phyloP scores from a whole-genome alignment of 306 rosid genomes.

The Dalbergia cochinchinensis region DNA sequence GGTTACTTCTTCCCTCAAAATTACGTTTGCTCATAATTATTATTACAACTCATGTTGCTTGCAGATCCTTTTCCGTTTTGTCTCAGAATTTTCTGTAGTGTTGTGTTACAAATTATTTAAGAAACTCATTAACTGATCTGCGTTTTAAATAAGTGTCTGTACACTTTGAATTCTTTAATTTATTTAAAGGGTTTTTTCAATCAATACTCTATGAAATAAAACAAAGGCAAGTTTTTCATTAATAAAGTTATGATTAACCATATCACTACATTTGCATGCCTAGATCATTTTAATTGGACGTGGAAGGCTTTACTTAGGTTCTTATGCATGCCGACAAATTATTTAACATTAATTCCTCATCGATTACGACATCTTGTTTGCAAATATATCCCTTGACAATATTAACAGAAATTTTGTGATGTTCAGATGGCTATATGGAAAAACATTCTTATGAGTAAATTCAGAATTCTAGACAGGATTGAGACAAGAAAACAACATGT shows the following conservation, averaged over 20 bases:
- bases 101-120: not conserved
- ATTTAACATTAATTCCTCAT: not conserved
- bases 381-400: not conserved
- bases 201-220: too few relatives aligned
- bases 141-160: too few relatives aligned
- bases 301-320: not conserved
- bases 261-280: not conserved
- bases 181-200: not conserved
- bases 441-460: not conserved
- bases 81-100: too few relatives aligned
- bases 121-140: too few relatives aligned
- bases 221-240: too few relatives aligned
- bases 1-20: too few relatives aligned
- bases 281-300: not conserved
- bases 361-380: constrained; percentile 3
- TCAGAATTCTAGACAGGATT: not conserved
- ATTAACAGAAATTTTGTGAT: not conserved
- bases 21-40: too few relatives aligned
- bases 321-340: not conserved
- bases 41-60: too few relatives aligned
- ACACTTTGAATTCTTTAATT: too few relatives aligned
- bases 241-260: not conserved
- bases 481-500: not conserved
- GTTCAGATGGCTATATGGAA: not conserved
- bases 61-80: not conserved